Evolutionary conservation across 495 filamentous ascomycete genomes (phyloP), one percentile per base, ranked within the genome.

Genomic region (Baudoinia panamericana): DNA sequence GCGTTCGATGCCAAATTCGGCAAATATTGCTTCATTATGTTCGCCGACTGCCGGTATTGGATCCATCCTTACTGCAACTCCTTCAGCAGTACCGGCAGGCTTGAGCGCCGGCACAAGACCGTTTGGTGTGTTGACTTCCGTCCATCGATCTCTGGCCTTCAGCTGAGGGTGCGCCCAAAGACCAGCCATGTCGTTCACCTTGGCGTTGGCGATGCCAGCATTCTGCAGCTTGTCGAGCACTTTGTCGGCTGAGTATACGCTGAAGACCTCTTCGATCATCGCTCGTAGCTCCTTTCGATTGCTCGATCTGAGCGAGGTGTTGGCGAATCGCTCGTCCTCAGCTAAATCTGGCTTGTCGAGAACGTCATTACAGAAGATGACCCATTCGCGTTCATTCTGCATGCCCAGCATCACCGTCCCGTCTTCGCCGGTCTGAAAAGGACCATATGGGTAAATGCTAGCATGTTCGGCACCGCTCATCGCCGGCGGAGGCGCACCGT

Each of bases 301-400:
- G 33, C 42, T 46, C 13, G 46, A 46, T 2, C 51, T 22, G 1
- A 28, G 10, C 10, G 51, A 37, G 3, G 45, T 53, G n/a, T 27
- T 53, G 7, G 27, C 23, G 26, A 53, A 53, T 9, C 51, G 35
- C 13, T 22, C 31, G 26, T 53, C 51, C 12, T 43, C 21, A 11
- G 35, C 9, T 21, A 53, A 27, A 2, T 46, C 46, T 3, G 51
- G 29, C 23, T 40, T 52, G 21, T 41, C 23, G 4, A 69, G 53
- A 5, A 70, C 65, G 13, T 50, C 45, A 0, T 48, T 38, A 36
- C 67, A 70, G 45, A 71, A 68, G 3, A 56, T 66, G 9, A 44
- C 51, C 67, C 66, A 71, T 50, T 71, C 68, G 5, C 67, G 54
- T 49, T 70, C 67, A 39, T 70, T 71, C 37, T 72, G 68, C 21